Conservation (phyloP, 169 alveolate genomes). For the Cryptosporidium andersoni region DNA sequence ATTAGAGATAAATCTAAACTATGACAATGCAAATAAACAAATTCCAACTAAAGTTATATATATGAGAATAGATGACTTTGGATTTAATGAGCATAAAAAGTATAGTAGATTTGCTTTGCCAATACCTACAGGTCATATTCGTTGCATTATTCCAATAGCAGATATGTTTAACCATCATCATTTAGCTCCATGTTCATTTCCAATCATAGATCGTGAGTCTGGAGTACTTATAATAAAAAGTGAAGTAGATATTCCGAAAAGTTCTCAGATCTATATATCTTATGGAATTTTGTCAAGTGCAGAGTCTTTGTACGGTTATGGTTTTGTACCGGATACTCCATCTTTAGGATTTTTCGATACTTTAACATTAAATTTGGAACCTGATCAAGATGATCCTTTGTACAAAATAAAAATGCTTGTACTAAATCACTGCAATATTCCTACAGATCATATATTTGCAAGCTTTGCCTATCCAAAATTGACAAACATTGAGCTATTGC, state of each 20-base stretch:
- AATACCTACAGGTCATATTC: conserved; percentile 40
- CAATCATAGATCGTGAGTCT: conserved; percentile 19
- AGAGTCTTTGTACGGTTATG: conserved; percentile 54
- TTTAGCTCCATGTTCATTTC: conserved; percentile 62
- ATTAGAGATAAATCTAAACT: neutral
- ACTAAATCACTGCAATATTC: conserved; percentile 37
- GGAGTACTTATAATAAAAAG: conserved; percentile 14
- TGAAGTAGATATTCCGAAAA: conserved; percentile 34
- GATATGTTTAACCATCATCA: conserved; percentile 65
- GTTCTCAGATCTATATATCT: conserved; percentile 28
- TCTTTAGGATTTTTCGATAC: conserved; percentile 43
- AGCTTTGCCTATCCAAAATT: conserved; percentile 20
- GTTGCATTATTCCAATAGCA: conserved; percentile 51
- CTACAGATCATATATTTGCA: conserved; percentile 62
- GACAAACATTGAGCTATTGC: conserved; percentile 38
- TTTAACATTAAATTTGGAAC: conserved; percentile 49
- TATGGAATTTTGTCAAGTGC: conserved; percentile 43
- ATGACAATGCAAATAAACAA: neutral
- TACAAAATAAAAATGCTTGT: conserved; percentile 59
- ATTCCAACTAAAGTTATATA: conserved; percentile 2
- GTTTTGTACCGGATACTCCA: conserved; percentile 53
- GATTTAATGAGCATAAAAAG: neutral
- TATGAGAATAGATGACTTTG: conserved; percentile 29
- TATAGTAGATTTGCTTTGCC: conserved; percentile 12
- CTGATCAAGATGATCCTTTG: conserved; percentile 61